A percentile compares a stretch with the other conserved stretches of the same genome.
phyloP scores from a whole-genome alignment of 2,329 filamentous ascomycete species.

The Calonectria pteridis region DNA sequence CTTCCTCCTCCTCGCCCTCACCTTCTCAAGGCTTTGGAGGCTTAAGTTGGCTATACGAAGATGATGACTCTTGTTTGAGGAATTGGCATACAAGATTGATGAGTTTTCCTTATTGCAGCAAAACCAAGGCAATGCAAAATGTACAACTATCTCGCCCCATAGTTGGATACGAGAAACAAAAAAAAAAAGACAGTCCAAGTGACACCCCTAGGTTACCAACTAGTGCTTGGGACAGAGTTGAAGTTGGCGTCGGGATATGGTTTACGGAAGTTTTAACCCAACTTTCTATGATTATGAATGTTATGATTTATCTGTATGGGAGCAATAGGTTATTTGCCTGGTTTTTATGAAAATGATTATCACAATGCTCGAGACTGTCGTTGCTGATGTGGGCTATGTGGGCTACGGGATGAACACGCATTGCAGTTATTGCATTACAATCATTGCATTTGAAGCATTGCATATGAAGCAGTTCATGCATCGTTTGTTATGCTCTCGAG shows the following conservation, averaged over 20 bases:
- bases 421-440: neutral
- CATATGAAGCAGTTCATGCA: constrained; percentile 5
- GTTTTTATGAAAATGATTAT: neutral
- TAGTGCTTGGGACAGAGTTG: neutral
- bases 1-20: constrained; percentile 11
- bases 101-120: neutral
- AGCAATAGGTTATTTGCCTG: neutral
- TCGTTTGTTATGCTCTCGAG: neutral
- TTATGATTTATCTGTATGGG: constrained; percentile 11
- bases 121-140: neutral
- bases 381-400: neutral
- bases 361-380: neutral
- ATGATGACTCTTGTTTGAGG: neutral
- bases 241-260: neutral
- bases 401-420: neutral
- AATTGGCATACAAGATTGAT: neutral
- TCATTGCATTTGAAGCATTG: neutral
- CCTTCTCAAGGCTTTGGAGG: neutral
- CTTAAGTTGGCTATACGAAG: neutral
- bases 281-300: constrained; percentile 8
- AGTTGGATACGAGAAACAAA: neutral
- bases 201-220: neutral
- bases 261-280: neutral
- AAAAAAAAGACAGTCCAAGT: constrained; percentile 4
- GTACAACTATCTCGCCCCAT: neutral